A percentile compares a stretch with the other conserved stretches of the same genome.
phyloP scores from a whole-genome alignment of 768 basidiomycete genomes.

The Pulveroboletus sp. region DNA sequence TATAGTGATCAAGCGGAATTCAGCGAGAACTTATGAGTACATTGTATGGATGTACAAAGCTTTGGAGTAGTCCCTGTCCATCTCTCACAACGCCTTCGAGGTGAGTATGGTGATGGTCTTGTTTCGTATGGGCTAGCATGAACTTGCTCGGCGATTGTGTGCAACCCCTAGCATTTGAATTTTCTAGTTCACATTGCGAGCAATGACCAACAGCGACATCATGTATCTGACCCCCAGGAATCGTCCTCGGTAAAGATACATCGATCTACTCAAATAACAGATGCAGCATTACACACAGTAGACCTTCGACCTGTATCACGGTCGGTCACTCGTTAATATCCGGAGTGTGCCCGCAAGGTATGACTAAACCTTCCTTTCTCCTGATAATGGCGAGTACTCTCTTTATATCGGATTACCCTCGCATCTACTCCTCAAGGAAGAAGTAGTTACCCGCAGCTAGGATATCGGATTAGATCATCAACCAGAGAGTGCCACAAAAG shows the following conservation, averaged over 20 bases:
- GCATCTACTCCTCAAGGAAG: slow-evolving; percentile 76
- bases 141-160: not conserved
- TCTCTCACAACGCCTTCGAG: not conserved
- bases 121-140: not conserved
- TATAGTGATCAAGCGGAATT: not conserved
- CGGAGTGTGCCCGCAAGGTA: not conserved
- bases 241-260: not conserved
- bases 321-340: slow-evolving; percentile 7
- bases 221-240: not conserved
- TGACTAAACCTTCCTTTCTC: slow-evolving; percentile 14
- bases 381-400: not conserved
- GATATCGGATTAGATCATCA: slow-evolving; percentile 8
- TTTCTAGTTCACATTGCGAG: not conserved
- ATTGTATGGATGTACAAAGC: not conserved
- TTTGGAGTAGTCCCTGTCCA: not conserved
- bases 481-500: slow-evolving; percentile 2
- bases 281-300: slow-evolving; percentile 7
- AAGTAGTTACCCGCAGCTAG: slow-evolving; percentile 82
- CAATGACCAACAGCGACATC: not conserved
- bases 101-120: not conserved
- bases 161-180: not conserved
- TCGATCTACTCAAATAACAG: slow-evolving; percentile 9
- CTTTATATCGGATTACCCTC: not conserved
- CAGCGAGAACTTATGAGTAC: not conserved
- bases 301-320: slow-evolving; percentile 6